These are phyloP conservation scores for Acacia concinna DNA, from an alignment of 331 rosid genomes.

Conservation along the genomic window DNA sequence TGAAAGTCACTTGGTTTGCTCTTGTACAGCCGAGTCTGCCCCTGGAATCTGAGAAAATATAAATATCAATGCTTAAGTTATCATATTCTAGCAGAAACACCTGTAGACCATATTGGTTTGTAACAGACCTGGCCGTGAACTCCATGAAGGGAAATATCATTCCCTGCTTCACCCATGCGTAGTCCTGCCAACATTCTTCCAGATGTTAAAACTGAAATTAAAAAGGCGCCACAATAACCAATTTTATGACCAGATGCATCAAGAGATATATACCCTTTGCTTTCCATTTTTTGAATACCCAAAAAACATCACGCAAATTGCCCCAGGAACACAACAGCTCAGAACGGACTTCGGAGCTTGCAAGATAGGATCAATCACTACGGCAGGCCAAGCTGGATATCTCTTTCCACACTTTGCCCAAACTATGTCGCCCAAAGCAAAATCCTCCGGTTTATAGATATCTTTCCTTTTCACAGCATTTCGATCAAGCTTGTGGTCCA, in stretches of 20 bases:
- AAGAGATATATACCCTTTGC: slow-evolving; percentile 59
- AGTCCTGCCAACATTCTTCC: slow-evolving; percentile 63
- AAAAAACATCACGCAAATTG: slow-evolving; percentile 90
- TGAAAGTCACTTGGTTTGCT: slow-evolving; percentile 84
- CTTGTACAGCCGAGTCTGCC: slow-evolving; percentile 89
- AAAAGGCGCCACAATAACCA: background rate
- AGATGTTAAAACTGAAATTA: slow-evolving; percentile 12
- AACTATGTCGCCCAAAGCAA: slow-evolving; percentile 86
- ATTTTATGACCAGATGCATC: background rate
- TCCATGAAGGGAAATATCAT: slow-evolving; percentile 75
- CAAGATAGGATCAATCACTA: slow-evolving; percentile 82
- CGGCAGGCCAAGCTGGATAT: slow-evolving; percentile 95
- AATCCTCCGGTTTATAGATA: slow-evolving; percentile 71
- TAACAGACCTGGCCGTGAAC: slow-evolving; percentile 75
- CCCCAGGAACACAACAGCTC: slow-evolving; percentile 63
- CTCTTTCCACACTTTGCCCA: slow-evolving; percentile 98
- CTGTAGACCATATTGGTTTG: background rate
- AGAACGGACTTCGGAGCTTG: slow-evolving; percentile 85
- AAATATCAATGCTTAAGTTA: background rate
- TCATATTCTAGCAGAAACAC: slow-evolving; percentile 21
- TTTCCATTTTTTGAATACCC: slow-evolving; percentile 89
- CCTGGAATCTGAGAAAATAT: slow-evolving; percentile 68
- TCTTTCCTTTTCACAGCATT: slow-evolving; percentile 57
- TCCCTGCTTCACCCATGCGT: slow-evolving; percentile 98
- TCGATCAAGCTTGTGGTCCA: slow-evolving; percentile 30